Percentiles rank a stretch among this genome's conserved stretches.
These are phyloP conservation scores for Escallonia herrerae DNA, from an alignment of 129 eudicot genomes.

Conservation along the genomic window DNA sequence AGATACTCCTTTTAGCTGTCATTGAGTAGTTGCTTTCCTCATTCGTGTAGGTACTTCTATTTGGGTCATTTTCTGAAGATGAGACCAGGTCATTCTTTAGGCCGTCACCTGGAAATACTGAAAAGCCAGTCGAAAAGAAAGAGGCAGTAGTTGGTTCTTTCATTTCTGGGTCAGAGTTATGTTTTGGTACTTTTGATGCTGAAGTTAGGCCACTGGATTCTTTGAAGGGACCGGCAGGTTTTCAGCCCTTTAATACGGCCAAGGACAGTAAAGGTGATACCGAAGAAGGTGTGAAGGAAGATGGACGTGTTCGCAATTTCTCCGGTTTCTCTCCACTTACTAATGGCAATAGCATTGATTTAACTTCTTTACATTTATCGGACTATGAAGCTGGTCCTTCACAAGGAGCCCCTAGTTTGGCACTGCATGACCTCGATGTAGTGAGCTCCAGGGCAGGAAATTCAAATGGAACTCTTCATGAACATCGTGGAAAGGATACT, in stretches of 20 bases:
- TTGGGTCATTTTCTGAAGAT: constrained; percentile 93
- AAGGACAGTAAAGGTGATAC: not conserved
- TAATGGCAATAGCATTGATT: constrained; percentile 32
- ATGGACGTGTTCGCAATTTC: constrained; percentile 27
- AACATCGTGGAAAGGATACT: constrained; percentile 19
- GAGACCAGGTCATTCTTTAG: constrained; percentile 54
- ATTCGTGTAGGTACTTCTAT: constrained; percentile 49
- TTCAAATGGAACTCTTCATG: constrained; percentile 25
- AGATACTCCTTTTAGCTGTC: not conserved
- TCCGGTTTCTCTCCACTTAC: not conserved
- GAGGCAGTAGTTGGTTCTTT: constrained; percentile 22
- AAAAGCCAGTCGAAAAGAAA: constrained; percentile 18
- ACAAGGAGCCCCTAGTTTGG: not conserved
- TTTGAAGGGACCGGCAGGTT: constrained; percentile 15
- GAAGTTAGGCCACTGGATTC: constrained; percentile 16
- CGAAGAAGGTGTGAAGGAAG: constrained; percentile 18
- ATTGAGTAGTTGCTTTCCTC: not conserved
- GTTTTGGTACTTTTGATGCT: constrained; percentile 43
- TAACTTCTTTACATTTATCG: constrained; percentile 18
- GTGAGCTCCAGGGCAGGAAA: constrained; percentile 16
- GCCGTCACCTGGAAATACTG: constrained; percentile 25
- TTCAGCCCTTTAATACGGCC: constrained; percentile 2
- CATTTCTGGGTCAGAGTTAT: constrained; percentile 23
- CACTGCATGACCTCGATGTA: constrained; percentile 7
- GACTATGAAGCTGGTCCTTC: constrained; percentile 9